These are phyloP conservation scores for Fusarium sp. DNA, from an alignment of 2,329 filamentous ascomycete species.

Conservation along the genomic window DNA sequence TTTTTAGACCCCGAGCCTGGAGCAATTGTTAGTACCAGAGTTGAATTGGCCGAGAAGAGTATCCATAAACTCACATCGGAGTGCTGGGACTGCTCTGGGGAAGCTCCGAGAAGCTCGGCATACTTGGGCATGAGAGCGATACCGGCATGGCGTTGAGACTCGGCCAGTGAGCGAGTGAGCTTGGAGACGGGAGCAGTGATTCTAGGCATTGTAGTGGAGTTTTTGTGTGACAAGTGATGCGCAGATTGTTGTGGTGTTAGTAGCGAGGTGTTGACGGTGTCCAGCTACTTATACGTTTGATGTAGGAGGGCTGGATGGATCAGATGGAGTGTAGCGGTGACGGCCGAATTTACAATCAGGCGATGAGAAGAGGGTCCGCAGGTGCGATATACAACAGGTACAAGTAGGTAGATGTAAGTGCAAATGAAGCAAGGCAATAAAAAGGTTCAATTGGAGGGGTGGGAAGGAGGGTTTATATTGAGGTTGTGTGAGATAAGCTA, in stretches of 20 bases:
- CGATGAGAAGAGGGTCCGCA: constrained; percentile 20
- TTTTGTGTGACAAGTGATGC: constrained; percentile 7
- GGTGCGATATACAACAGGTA: constrained; percentile 14
- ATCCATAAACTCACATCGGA: constrained; percentile 56
- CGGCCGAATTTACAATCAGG: constrained; percentile 36
- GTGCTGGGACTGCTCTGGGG: constrained; percentile 49
- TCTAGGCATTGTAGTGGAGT: constrained; percentile 59
- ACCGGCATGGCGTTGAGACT: constrained; percentile 58
- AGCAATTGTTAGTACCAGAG: constrained; percentile 33
- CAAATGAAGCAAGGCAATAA: constrained; percentile 15
- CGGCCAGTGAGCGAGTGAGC: constrained; percentile 61
- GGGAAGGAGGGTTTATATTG: constrained; percentile 36
- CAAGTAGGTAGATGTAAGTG: constrained; percentile 21
- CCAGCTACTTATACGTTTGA: constrained; percentile 38
- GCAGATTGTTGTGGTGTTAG: constrained; percentile 3
- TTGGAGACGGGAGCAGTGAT: constrained; percentile 64
- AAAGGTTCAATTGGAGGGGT: constrained; percentile 23
- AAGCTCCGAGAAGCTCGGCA: constrained; percentile 59
- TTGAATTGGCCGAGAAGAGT: neutral
- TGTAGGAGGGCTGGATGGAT: constrained; percentile 10
- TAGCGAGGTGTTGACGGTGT: constrained; percentile 8
- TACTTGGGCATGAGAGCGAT: constrained; percentile 62
- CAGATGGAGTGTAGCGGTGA: constrained; percentile 32
- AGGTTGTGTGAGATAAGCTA: constrained; percentile 17
- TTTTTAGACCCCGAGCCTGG: constrained; percentile 59